A percentile compares a stretch with the other conserved stretches of the same genome.
phyloP scores from a whole-genome alignment of 768 basidiomycete genomes.

The Mycena amicta region DNA sequence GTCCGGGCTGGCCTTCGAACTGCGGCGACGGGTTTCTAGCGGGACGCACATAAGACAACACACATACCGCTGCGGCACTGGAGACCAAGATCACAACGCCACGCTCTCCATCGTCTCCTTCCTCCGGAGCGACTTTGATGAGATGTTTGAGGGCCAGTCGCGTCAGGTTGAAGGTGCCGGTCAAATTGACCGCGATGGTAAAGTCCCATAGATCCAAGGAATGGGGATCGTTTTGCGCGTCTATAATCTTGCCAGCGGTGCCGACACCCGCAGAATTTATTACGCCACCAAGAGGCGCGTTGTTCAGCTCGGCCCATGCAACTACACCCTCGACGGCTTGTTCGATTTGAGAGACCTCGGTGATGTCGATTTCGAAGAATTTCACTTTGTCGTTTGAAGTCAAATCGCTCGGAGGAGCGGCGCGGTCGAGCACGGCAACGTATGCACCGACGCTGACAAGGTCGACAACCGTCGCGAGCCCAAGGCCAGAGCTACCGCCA shows the following conservation, averaged over 20 bases:
- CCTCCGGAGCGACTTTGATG: slow-evolving; percentile 46
- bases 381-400: slow-evolving; percentile 31
- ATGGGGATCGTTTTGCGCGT: slow-evolving; percentile 48
- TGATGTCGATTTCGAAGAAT: slow-evolving; percentile 47
- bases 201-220: slow-evolving; percentile 54
- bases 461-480: slow-evolving; percentile 51
- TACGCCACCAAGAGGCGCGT: slow-evolving; percentile 56
- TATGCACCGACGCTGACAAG: slow-evolving; percentile 47
- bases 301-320: slow-evolving; percentile 43
- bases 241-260: slow-evolving; percentile 46
- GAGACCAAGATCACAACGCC: slow-evolving; percentile 62
- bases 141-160: slow-evolving; percentile 55
- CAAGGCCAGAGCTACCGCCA: slow-evolving; percentile 62
- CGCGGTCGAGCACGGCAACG: slow-evolving; percentile 55
- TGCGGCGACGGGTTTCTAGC: slow-evolving; percentile 21
- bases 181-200: slow-evolving; percentile 55
- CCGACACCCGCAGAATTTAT: slow-evolving; percentile 63
- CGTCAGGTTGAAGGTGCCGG: slow-evolving; percentile 62
- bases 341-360: slow-evolving; percentile 37
- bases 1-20: slow-evolving; percentile 62
- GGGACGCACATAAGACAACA: neutral
- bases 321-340: slow-evolving; percentile 41
- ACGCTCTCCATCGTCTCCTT: slow-evolving; percentile 51
- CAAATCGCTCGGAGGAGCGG: slow-evolving; percentile 35
- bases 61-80: slow-evolving; percentile 51